Base-by-base conservation (phyloP, 2,329 filamentous ascomycete species). In the Pseudovirgaria hyperparasitica region DNA sequence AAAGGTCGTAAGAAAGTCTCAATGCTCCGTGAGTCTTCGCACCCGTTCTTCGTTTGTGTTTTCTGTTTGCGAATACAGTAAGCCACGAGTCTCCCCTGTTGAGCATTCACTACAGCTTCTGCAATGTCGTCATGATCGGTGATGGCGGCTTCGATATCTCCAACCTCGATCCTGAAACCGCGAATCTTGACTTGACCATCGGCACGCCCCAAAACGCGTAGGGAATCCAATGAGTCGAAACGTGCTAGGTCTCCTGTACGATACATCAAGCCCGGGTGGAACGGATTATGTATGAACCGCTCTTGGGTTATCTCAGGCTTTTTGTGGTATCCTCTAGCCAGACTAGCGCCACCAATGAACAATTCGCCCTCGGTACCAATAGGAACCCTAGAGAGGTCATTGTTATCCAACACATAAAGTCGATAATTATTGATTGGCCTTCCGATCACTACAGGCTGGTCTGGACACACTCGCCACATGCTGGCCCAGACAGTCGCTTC, bases 321-420 rank as follows among this genome's bases (percentile, higher is more conserved):
- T 27, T 44, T 37, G 5, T 53, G 28, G 27, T 60, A 60, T 2
- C 55, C 55, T 9, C 30, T 11, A 2, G 45, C 41, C 2, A 58
- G 41, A 6, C 50, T 49, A 8, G 42, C 33, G 5, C 57, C 56
- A 11, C 42, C 54, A 17, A 65, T 45, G 19, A 29, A 45, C 4
- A 64, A 38, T 30, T 65, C 58, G 5, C 62, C 62, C 0, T 49
- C 39, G 4, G 48, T 33, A 2, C 61, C 60, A 6, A 44, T 29
- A 1, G 60, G 53, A 5, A 60, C 48, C 2, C 51, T 42, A 14
- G 46, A 32, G 16, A 45, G 36, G 1, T 54, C 21, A 15, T 31
- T 14, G 4, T 50, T 33, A 31, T 62, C 57, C 1, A 64, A 14
- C 19, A 65, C 47, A 29, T 57, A 60, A 3, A 30, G 6, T 4